Evolutionary conservation across 441 rosid genomes (phyloP).

Genomic region (Arabidopsis hybrid): DNA sequence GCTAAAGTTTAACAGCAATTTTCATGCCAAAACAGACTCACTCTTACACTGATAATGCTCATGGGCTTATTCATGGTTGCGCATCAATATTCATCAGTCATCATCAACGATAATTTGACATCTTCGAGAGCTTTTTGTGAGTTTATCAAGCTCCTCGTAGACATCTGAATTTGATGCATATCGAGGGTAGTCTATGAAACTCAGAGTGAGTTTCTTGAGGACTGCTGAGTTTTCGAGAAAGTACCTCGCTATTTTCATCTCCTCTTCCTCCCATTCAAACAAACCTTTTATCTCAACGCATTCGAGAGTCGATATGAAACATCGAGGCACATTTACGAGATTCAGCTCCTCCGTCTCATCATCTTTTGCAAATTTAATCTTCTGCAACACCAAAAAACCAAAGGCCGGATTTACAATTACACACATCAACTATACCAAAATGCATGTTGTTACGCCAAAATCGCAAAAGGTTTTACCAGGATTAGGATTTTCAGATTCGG

Average conservation of each 20-base stretch:
- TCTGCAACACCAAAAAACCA: not conserved
- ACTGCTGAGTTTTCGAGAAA: not conserved
- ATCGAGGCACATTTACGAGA: not conserved
- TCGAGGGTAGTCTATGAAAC: not conserved
- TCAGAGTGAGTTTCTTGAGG: not conserved
- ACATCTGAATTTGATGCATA: not conserved
- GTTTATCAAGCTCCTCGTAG: not conserved
- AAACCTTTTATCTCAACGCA: not conserved
- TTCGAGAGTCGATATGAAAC: not conserved
- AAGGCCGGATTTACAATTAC: not conserved
- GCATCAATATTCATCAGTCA: too few species aligned
- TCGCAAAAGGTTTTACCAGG: slow-evolving; percentile 15
- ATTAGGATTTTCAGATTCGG: slow-evolving; percentile 30
- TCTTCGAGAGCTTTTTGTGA: slow-evolving; percentile 4
- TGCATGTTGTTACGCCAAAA: not conserved
- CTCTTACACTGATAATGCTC: too few species aligned
- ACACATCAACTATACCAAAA: not conserved
- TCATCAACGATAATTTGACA: slow-evolving; percentile 18
- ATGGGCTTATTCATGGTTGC: too few species aligned
- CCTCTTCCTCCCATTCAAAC: slow-evolving; percentile 2
- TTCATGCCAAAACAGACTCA: too few species aligned
- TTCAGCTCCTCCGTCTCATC: not conserved
- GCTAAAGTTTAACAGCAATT: not conserved
- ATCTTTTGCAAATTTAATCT: not conserved
- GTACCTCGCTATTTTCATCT: not conserved